These are phyloP conservation scores for Phytomonas francai DNA, from an alignment of 208 protist species.

Conservation along the genomic window DNA sequence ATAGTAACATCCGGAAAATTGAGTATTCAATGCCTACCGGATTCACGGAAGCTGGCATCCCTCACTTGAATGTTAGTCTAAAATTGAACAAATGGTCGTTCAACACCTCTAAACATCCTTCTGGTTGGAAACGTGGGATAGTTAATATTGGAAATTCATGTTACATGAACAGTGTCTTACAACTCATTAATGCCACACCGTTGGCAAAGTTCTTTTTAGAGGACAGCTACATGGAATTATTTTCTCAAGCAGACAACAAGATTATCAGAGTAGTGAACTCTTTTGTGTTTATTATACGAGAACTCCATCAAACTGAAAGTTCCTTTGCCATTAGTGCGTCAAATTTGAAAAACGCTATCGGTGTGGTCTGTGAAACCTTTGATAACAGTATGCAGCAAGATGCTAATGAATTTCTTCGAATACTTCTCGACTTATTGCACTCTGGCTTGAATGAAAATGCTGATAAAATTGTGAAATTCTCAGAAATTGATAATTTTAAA, in stretches of 20 bases:
- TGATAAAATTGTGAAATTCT: constrained; percentile 14
- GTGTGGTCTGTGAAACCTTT: constrained; percentile 62
- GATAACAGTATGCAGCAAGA: constrained; percentile 81
- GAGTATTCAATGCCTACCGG: neutral
- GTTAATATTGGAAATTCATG: constrained; percentile 91
- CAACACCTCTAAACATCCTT: constrained; percentile 13
- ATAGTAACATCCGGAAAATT: neutral
- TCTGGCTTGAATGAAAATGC: constrained; percentile 80
- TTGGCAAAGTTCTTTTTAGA: constrained; percentile 87
- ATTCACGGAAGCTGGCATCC: neutral
- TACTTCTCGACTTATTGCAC: constrained; percentile 90
- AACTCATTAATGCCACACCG: constrained; percentile 72
- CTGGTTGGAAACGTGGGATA: constrained; percentile 48
- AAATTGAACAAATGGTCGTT: constrained; percentile 8
- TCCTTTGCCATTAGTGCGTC: constrained; percentile 64
- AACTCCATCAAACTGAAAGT: constrained; percentile 50
- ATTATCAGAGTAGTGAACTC: constrained; percentile 31
- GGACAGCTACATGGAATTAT: constrained; percentile 47
- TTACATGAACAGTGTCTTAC: constrained; percentile 89
- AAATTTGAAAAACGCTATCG: constrained; percentile 73
- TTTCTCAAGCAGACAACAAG: constrained; percentile 26
- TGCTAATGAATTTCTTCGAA: constrained; percentile 88
- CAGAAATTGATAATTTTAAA: constrained; percentile 64
- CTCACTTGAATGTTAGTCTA: neutral
- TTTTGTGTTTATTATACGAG: constrained; percentile 73